Conservation (phyloP, 2,329 filamentous ascomycete genomes). For the Trichoderma sp. region DNA sequence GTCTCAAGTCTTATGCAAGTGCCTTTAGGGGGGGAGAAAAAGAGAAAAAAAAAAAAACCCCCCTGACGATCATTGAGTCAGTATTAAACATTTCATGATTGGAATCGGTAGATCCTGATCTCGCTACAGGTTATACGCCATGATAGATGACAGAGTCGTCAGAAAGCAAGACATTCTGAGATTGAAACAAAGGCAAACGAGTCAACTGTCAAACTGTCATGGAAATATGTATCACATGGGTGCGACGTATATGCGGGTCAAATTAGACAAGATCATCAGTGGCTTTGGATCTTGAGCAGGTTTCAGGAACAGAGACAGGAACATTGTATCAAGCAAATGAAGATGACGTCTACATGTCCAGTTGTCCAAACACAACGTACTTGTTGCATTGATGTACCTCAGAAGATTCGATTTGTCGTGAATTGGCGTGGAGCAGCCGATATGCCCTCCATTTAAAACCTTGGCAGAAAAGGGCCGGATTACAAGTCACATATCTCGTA, state of each 20-base stretch:
- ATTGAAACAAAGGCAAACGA: not conserved
- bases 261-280: slow-evolving; percentile 1
- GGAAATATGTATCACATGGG: not conserved
- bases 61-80: slow-evolving; percentile 8
- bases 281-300: not conserved
- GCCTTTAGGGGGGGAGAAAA: not conserved
- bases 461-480: not conserved
- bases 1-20: not conserved
- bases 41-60: not conserved
- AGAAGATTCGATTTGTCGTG: not conserved
- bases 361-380: not conserved
- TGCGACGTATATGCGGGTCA: not conserved
- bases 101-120: slow-evolving; percentile 2
- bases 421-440: not conserved
- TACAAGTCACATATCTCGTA: not conserved
- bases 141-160: not conserved
- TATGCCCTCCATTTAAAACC: not conserved
- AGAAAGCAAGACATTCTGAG: not conserved
- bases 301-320: not conserved
- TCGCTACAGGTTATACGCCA: not conserved
- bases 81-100: not conserved
- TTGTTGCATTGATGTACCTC: not conserved
- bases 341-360: not conserved
- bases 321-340: not conserved
- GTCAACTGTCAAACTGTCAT: not conserved